phyloP scores from a whole-genome alignment of 1,284 basidiomycete genomes.

The Trichosporon sp. region DNA sequence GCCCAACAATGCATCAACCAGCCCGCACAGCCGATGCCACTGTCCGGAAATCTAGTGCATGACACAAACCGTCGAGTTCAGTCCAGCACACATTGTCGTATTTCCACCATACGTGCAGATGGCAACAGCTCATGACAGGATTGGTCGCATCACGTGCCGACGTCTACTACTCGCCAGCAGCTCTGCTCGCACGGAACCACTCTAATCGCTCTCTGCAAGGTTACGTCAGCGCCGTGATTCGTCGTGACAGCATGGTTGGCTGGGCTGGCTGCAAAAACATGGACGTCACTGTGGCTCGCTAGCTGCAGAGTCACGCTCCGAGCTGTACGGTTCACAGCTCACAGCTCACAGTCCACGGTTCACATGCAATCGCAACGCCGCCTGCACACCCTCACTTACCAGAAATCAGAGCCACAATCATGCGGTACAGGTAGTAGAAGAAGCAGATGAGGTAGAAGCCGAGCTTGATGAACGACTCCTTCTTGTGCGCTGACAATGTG shows the following conservation, averaged over 20 bases:
- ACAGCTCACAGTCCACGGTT: not conserved
- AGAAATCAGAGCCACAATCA: slow-evolving; percentile 80
- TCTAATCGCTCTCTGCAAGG: slow-evolving; percentile 12
- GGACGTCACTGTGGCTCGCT: not conserved
- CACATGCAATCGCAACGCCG: not conserved
- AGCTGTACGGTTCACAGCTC: too few relatives aligned
- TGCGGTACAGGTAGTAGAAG: slow-evolving; percentile 94
- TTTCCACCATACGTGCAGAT: too few relatives aligned
- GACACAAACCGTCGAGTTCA: not conserved
- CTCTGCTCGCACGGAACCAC: not conserved
- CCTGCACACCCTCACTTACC: slow-evolving; percentile 46
- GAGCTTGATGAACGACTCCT: slow-evolving; percentile 93
- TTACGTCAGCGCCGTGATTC: slow-evolving; percentile 3
- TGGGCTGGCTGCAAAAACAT: too few relatives aligned
- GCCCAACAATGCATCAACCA: not conserved
- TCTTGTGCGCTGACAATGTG: slow-evolving; percentile 88
- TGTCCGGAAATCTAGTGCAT: not conserved
- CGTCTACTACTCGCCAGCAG: too few relatives aligned
- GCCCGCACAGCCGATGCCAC: not conserved
- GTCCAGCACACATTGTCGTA: not conserved
- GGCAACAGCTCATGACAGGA: too few relatives aligned
- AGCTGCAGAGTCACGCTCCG: not conserved
- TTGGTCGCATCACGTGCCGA: too few relatives aligned
- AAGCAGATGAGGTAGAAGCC: slow-evolving; percentile 91
- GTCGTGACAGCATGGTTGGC: not conserved